Evolutionary conservation across 352 stramenopile species (phyloP).

Genomic region (Phytophthora ohioensis): DNA sequence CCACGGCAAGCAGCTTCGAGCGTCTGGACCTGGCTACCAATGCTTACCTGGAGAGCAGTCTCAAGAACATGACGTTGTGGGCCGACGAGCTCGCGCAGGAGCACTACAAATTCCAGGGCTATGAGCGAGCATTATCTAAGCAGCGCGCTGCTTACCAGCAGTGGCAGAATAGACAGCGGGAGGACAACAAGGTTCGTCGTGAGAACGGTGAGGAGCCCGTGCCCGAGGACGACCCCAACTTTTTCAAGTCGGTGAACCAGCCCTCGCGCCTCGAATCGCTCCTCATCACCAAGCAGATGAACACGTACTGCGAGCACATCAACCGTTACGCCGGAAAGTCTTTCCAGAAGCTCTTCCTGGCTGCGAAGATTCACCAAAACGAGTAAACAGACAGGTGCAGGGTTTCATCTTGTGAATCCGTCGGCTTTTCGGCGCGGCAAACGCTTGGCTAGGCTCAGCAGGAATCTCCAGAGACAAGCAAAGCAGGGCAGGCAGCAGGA

Average conservation of each 20-base stretch:
- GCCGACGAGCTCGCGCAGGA: conserved; percentile 97
- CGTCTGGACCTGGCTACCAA: conserved; percentile 96
- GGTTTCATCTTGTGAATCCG: conserved; percentile 30
- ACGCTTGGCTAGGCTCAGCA: conserved; percentile 16
- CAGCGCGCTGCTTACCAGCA: conserved; percentile 85
- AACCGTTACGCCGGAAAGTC: conserved; percentile 92
- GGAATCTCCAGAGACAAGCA: conserved; percentile 19
- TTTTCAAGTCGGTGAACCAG: conserved; percentile 90
- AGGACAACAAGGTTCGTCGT: conserved; percentile 89
- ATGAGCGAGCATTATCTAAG: conserved; percentile 89
- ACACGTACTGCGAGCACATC: conserved; percentile 94
- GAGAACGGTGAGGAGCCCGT: conserved; percentile 82
- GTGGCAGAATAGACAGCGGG: conserved; percentile 87
- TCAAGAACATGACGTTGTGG: conserved; percentile 98
- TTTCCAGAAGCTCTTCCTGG: conserved; percentile 93
- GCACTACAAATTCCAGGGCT: conserved; percentile 94
- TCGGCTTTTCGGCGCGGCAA: conserved; percentile 17
- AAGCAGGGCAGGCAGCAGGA: conserved; percentile 27
- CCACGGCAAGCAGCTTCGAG: conserved; percentile 91
- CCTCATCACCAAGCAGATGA: conserved; percentile 93
- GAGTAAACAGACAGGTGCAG: conserved; percentile 47
- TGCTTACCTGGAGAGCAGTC: conserved; percentile 96
- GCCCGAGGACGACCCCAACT: conserved; percentile 86
- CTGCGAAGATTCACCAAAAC: conserved; percentile 89
- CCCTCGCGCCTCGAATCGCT: conserved; percentile 89